phyloP scores from a whole-genome alignment of 192 early-diverging fungal species.

The Coemansia sp. region DNA sequence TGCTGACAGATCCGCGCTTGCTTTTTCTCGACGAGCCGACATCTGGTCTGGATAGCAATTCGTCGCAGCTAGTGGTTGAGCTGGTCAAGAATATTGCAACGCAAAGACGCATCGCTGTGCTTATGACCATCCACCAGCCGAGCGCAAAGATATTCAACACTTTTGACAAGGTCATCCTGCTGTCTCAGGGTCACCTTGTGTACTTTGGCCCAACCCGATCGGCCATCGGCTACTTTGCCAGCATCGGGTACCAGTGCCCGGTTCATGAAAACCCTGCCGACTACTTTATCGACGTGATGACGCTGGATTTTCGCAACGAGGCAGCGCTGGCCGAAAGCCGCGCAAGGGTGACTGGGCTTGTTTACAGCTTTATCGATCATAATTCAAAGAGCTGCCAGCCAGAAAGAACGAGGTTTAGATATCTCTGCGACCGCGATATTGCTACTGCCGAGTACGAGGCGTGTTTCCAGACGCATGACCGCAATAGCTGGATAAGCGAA shows the following conservation, averaged over 20 bases:
- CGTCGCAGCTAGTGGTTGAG: conserved; percentile 61
- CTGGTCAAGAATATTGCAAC: conserved; percentile 58
- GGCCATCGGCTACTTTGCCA: conserved; percentile 49
- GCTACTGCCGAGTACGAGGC: conserved; percentile 5
- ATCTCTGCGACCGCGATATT: conserved; percentile 1
- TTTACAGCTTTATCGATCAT: conserved; percentile 28
- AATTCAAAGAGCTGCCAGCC: conserved; percentile 1
- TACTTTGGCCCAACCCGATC: conserved; percentile 57
- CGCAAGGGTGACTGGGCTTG: conserved; percentile 39
- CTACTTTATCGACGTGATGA: conserved; percentile 64
- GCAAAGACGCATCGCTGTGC: conserved; percentile 59
- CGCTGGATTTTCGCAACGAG: conserved; percentile 44
- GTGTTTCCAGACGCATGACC: background rate
- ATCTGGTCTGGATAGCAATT: conserved; percentile 69
- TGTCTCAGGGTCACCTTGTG: conserved; percentile 61
- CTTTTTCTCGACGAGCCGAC: conserved; percentile 58
- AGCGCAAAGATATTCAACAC: conserved; percentile 73
- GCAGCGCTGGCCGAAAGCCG: conserved; percentile 31
- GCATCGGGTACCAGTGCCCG: conserved; percentile 60
- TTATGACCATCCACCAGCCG: conserved; percentile 92
- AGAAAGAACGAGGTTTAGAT: background rate
- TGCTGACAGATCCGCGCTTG: conserved; percentile 55
- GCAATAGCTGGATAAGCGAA: conserved; percentile 51
- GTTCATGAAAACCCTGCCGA: conserved; percentile 70
- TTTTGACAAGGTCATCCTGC: conserved; percentile 76